A percentile compares a stretch with the other conserved stretches of the same genome.
Evolutionary conservation across 495 filamentous ascomycete genomes (phyloP).

Genomic region (Penicillium riverlandense): DNA sequence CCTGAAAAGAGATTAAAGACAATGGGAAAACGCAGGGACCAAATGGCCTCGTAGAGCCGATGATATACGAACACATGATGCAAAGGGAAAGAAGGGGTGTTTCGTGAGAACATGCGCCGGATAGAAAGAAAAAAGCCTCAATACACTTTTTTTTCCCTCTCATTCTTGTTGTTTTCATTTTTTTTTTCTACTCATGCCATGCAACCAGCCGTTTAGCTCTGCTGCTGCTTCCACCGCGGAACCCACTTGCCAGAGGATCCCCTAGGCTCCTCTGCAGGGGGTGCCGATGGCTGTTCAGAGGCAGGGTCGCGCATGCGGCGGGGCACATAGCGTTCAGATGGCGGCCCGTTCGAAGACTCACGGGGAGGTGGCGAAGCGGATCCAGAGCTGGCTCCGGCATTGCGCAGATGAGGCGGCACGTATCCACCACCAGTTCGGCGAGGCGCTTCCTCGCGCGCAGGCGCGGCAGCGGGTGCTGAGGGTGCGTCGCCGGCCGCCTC

Average conservation of each 20-base stretch:
- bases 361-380: slow-evolving; percentile 24
- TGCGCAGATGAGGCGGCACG: slow-evolving; percentile 42
- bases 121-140: slow-evolving; percentile 17
- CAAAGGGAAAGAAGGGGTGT: slow-evolving; percentile 5
- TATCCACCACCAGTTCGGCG: slow-evolving; percentile 38
- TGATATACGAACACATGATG: slow-evolving; percentile 22
- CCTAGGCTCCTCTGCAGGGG: slow-evolving; percentile 24
- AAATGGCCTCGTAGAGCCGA: slow-evolving; percentile 12
- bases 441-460: slow-evolving; percentile 25
- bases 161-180: background rate
- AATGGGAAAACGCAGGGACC: slow-evolving; percentile 11
- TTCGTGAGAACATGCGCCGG: slow-evolving; percentile 24
- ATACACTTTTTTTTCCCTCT: slow-evolving; percentile 20
- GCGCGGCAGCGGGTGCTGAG: slow-evolving; percentile 18
- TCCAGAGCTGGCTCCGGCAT: slow-evolving; percentile 23
- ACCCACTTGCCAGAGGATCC: slow-evolving; percentile 30
- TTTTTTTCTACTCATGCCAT: background rate
- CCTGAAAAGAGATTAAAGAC: slow-evolving; percentile 9
- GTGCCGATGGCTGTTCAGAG: slow-evolving; percentile 7
- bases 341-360: slow-evolving; percentile 16
- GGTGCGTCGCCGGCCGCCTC: slow-evolving; percentile 28
- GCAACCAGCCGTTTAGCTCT: slow-evolving; percentile 21
- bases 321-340: slow-evolving; percentile 29
- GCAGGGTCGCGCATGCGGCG: slow-evolving; percentile 30
- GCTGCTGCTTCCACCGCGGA: slow-evolving; percentile 37